These are phyloP conservation scores for Corchorus olitorius DNA, from an alignment of 345 rosid genomes.

Conservation along the genomic window DNA sequence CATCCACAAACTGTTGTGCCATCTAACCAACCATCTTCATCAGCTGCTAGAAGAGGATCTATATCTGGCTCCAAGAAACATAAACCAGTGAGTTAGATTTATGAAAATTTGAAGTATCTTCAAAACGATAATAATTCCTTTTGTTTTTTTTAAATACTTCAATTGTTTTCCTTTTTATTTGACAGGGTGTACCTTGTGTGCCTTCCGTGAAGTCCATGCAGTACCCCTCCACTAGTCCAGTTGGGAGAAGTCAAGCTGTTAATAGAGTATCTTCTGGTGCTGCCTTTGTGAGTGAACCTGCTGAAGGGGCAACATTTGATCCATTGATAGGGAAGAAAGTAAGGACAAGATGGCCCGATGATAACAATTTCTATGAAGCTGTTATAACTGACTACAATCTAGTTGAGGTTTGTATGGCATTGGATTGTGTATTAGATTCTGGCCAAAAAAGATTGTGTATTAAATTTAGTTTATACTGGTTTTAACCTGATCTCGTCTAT, in stretches of 20 bases:
- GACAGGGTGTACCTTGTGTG: conserved; percentile 61
- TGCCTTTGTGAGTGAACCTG: conserved; percentile 43
- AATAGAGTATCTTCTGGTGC: conserved; percentile 59
- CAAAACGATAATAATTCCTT: background rate
- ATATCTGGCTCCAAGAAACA: conserved; percentile 62
- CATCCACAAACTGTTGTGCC: conserved; percentile 57
- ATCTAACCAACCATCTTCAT: conserved; percentile 61
- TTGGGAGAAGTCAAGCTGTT: conserved; percentile 59
- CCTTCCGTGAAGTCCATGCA: conserved; percentile 59
- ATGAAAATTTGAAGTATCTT: conserved; percentile 1
- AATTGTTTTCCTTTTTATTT: conserved; percentile 19
- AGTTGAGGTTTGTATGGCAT: conserved; percentile 48
- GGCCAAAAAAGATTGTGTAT: too few species aligned
- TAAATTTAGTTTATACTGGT: conserved; percentile 1
- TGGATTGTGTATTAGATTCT: conserved; percentile 11
- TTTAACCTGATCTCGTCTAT: conserved; percentile 10
- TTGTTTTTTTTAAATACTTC: background rate
- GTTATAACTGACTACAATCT: conserved; percentile 68
- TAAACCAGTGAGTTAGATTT: conserved; percentile 58
- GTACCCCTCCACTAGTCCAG: conserved; percentile 56
- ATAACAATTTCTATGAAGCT: conserved; percentile 91
- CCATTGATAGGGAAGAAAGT: conserved; percentile 70
- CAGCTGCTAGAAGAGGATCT: conserved; percentile 61
- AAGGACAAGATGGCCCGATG: conserved; percentile 91
- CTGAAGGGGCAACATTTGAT: conserved; percentile 50